phyloP scores from a whole-genome alignment of 148 eudicot genomes.

The Linanthus parryae region DNA sequence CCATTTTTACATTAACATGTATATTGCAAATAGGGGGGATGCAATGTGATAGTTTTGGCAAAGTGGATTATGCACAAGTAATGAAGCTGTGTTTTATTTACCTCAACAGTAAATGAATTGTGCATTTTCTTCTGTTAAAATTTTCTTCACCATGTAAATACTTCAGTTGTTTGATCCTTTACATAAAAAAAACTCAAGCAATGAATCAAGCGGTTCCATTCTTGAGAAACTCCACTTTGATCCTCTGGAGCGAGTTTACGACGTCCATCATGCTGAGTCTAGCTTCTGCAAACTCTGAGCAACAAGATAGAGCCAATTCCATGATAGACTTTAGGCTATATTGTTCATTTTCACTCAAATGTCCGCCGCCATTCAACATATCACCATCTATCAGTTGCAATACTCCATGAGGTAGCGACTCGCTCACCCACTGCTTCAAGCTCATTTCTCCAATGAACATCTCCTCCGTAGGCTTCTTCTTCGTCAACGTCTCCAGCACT shows the following conservation, averaged over 20 bases:
- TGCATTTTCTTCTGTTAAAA: too few species aligned
- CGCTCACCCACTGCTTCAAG: constrained; percentile 2
- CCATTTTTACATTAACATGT: too few species aligned
- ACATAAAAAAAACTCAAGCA: too few species aligned
- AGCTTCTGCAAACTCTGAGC: constrained; percentile 1
- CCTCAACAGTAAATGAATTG: too few species aligned
- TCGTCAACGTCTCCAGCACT: constrained; percentile 5
- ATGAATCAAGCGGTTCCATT: too few species aligned
- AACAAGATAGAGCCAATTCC: constrained; percentile 6
- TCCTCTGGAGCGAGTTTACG: not conserved
- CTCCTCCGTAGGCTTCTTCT: constrained; percentile 7
- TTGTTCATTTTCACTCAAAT: not conserved
- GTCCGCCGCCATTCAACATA: not conserved
- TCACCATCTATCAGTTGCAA: not conserved
- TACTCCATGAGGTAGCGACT: not conserved
- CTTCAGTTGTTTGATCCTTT: too few species aligned
- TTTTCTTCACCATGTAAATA: too few species aligned
- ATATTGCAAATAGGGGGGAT: too few species aligned
- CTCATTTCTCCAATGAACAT: too few species aligned
- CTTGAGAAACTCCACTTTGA: not conserved
- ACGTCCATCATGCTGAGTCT: not conserved
- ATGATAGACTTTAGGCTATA: constrained; percentile 4
- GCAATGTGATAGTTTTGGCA: too few species aligned
- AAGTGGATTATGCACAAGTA: too few species aligned
- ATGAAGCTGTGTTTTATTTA: too few species aligned